Evolutionary conservation across 2,329 filamentous ascomycete species (phyloP).

Genomic region (Thelonectria discophora): DNA sequence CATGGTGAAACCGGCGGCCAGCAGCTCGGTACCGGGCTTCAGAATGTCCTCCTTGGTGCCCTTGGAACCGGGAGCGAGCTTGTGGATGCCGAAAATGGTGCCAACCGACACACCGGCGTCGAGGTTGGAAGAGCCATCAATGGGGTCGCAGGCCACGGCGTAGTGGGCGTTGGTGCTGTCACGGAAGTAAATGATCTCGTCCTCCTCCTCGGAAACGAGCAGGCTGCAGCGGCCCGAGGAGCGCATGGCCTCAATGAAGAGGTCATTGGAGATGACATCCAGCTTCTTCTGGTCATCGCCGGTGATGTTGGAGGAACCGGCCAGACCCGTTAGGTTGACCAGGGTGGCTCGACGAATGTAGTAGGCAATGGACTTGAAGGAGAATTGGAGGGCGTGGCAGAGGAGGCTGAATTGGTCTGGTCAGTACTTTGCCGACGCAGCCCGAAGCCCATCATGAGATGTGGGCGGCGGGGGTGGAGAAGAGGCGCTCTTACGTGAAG

Average conservation of each 20-base stretch:
- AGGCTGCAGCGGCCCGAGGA: conserved; percentile 90
- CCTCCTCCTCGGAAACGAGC: conserved; percentile 97
- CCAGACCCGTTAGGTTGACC: conserved; percentile 94
- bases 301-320: conserved; percentile 92
- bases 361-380: conserved; percentile 99
- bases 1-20: conserved; percentile 99
- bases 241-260: conserved; percentile 95
- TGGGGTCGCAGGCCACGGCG: conserved; percentile 95
- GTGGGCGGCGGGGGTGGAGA: not conserved
- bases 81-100: conserved; percentile 96
- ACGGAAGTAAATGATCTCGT: conserved; percentile 89
- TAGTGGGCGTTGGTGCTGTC: conserved; percentile 81
- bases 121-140: conserved; percentile 96
- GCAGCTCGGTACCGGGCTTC: conserved; percentile 86
- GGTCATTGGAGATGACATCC: conserved; percentile 97
- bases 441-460: conserved; percentile 12
- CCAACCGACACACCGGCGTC: conserved; percentile 98
- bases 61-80: conserved; percentile 78
- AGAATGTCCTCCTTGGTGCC: conserved; percentile 87
- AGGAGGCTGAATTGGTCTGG: conserved; percentile 71
- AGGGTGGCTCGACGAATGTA: conserved; percentile 96
- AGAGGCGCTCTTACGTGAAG: conserved; percentile 78
- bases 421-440: conserved; percentile 28
- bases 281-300: conserved; percentile 99
- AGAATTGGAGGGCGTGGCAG: conserved; percentile 97